Base-by-base conservation (phyloP, 2,329 filamentous ascomycete species). In the Sclerotinia spermophila region DNA sequence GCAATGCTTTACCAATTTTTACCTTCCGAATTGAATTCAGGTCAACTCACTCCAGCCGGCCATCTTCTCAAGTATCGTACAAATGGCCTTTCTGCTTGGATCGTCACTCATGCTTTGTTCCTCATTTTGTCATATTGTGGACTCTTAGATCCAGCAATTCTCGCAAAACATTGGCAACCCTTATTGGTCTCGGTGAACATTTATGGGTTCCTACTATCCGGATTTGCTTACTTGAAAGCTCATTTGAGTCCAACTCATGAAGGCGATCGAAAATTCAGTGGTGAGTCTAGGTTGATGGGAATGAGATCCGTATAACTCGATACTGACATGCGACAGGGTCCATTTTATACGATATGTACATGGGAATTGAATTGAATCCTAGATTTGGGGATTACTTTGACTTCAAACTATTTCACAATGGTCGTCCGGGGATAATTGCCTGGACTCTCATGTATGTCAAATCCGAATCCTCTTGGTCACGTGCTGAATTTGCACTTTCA, bases 321-420 rank as follows among this genome's bases (percentile, higher is more conserved):
- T 61, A 53, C 65, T 75, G 35, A 73, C 65, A 40, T 24, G 64
- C n/a, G 6, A 6, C 19, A 81, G 82, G 79, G 33, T 82, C 79
- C 3, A 73, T 75, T 1, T 61, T 82, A 0, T 83, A 83, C 56
- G 83, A 84, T 71, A 79, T 84, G 65, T 84, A 81, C 68, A 83
- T 83, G 80, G 83, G 83, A 0, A 80, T 84, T 40, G 83, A 84
- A 73, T 70, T 84, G 5, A 84, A 84, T 62, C 83, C 83, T 0
- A 75, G 83, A 58, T 74, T 84, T 38, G 82, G 82, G 0, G 74
- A 78, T 2, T 76, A 74, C 19, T 84, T 82, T 73, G 83, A 85
- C 71, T 79, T 84, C 38, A 85, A 85, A 70, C 76, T 84, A 0
- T 85, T 84, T 72, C 82, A 80, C 64, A 84, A 84, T 67, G 83